These are phyloP conservation scores for Coniella vitis DNA, from an alignment of 2,329 filamentous ascomycete genomes.

Conservation along the genomic window DNA sequence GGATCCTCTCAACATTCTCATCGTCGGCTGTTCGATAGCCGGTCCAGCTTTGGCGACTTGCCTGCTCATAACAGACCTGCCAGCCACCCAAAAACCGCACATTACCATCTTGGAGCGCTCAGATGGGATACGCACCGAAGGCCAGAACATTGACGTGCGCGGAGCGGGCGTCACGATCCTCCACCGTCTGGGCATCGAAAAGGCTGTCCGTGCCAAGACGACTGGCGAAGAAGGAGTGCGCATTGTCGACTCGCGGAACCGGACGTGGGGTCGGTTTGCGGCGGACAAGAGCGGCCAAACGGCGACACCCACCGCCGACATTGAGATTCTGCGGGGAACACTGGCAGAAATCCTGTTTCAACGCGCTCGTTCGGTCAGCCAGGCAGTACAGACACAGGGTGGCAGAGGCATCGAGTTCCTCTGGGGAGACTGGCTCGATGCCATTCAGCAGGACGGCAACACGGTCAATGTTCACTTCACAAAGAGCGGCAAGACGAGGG, in stretches of 20 bases:
- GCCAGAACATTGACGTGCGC: constrained; percentile 39
- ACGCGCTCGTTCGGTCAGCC: constrained; percentile 5
- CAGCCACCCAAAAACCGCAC: constrained; percentile 17
- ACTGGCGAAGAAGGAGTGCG: constrained; percentile 34
- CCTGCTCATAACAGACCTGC: constrained; percentile 27
- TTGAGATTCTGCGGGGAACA: constrained; percentile 30
- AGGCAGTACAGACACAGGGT: constrained; percentile 14
- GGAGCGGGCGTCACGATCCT: constrained; percentile 34
- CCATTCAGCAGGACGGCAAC: constrained; percentile 12
- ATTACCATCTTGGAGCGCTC: constrained; percentile 39
- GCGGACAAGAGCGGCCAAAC: constrained; percentile 24
- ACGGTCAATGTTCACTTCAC: constrained; percentile 33
- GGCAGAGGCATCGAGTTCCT: constrained; percentile 24
- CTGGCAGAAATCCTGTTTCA: constrained; percentile 27
- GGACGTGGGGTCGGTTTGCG: constrained; percentile 21
- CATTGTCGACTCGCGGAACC: constrained; percentile 28
- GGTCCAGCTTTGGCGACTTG: constrained; percentile 36
- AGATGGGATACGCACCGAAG: constrained; percentile 29
- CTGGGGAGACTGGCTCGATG: constrained; percentile 19
- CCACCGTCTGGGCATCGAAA: constrained; percentile 31
- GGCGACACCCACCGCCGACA: constrained; percentile 29
- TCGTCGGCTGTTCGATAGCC: constrained; percentile 32
- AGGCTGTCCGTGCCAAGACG: constrained; percentile 26
- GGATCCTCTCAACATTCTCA: constrained; percentile 28
- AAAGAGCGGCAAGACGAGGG: constrained; percentile 31